These are phyloP conservation scores for Triangularia setosa DNA, from an alignment of 2,329 filamentous ascomycete species.

Conservation along the genomic window DNA sequence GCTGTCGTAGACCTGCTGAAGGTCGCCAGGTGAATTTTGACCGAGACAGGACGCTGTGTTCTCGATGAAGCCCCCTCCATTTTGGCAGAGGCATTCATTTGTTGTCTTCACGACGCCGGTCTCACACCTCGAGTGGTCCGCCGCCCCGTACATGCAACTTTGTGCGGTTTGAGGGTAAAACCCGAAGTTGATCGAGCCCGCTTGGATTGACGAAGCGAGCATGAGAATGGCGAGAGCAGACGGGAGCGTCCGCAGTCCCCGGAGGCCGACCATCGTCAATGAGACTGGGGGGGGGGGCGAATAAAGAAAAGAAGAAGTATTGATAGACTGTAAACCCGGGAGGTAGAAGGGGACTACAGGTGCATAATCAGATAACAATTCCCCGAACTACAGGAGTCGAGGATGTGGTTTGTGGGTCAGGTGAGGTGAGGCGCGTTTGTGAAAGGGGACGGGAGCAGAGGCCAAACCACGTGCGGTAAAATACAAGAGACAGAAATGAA, in stretches of 20 bases:
- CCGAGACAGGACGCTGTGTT: conserved; percentile 46
- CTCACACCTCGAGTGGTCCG: conserved; percentile 39
- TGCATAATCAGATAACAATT: background rate
- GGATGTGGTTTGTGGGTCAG: background rate
- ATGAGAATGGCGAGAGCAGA: conserved; percentile 29
- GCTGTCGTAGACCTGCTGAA: conserved; percentile 41
- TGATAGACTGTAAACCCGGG: background rate
- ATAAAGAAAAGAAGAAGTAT: background rate
- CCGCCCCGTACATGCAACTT: conserved; percentile 41
- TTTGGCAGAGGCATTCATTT: conserved; percentile 49
- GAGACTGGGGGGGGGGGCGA: background rate
- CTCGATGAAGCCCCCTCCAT: conserved; percentile 47
- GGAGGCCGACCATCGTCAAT: conserved; percentile 17
- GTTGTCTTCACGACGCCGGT: conserved; percentile 37
- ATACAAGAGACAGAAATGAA: background rate
- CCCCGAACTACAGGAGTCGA: background rate
- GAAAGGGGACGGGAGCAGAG: background rate
- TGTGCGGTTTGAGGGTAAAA: conserved; percentile 41
- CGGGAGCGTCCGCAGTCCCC: conserved; percentile 15
- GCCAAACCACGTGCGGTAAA: background rate
- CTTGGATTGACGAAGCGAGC: conserved; percentile 22
- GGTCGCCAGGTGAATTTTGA: conserved; percentile 32
- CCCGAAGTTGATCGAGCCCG: conserved; percentile 38
- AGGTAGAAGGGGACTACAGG: no score
- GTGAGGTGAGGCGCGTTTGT: background rate